Base-by-base conservation (phyloP, 768 basidiomycete genomes). In the Obba rivulosa region DNA sequence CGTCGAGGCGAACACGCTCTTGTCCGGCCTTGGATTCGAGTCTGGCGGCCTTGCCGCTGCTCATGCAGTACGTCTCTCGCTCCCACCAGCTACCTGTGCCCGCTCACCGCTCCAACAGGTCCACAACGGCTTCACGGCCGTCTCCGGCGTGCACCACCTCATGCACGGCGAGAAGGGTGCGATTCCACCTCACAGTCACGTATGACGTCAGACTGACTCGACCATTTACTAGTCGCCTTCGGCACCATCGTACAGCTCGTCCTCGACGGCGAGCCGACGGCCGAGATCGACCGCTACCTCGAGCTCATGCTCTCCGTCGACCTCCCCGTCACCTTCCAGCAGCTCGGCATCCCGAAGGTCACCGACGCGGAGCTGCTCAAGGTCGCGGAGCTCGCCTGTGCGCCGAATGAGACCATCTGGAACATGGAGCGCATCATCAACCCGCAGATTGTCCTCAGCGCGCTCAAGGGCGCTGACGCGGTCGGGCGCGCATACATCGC, bases 121-220 rank as follows among this genome's bases (percentile, higher is more conserved):
- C 43, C 63, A 65, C 52, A 56, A 65, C 41, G 63, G 63, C n/a
- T 54, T 65, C 52, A 65, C 63, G 2, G 58, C 58, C 14, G 61
- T 65, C 21, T 39, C 57, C 16, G 46, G 50, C 9, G 39, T 65
- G 41, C 63, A 65, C 49, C 45, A 46, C 17, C 52, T 59, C 18
- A 54, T 65, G 42, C 63, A 65, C 51, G 63, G 63, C 21, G 63
- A 65, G 48, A 65, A 65, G 49, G 62, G 62, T 55, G 17, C 8
- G 53, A 43, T 39, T 28, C 17, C 3, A 9, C 22, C n/a, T 13
- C 18, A 24, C 24, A 14, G 14, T 21, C 41, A 28, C 13, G 5
- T 34, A 20, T 24, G 9, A 5, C 13, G 45, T 14, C 34, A 21
- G 3, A 9, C 28, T 25, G 16, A 49, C 16, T 24, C 13, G 20